Base-by-base conservation (phyloP, 176 grass and related monocot species). In the Aegilops tauschii region DNA sequence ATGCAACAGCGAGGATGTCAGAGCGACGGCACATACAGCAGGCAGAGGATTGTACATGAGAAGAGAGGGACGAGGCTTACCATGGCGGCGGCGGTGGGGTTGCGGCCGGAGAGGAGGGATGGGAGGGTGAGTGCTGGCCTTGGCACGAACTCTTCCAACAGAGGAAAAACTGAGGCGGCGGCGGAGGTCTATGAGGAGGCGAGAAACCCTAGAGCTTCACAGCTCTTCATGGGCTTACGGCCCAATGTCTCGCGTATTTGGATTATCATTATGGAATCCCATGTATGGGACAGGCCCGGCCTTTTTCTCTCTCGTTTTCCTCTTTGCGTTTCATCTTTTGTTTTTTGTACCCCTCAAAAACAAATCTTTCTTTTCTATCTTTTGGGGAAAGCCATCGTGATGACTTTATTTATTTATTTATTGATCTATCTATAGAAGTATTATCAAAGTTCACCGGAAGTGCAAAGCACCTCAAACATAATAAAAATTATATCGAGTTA, bases 41-140 rank as follows among this genome's bases (percentile, higher is more conserved):
- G 30, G 4, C 0, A 12, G 5, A 81, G 9, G 29, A 9, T 16
- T 12, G 45, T 20, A 27, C 3, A 18, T 11, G 62, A 47, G 31
- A 4, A 32, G 27, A 56, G 69, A 29, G 31, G 73, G 35, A 3
- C 29, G 10, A 31, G 16, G 12, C 36, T 34, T 14, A 93, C 91
- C 91, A 93, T 93, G 69, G 84, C 81, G 42, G 50, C 88, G 18
- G 83, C 66, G 37, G 67, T 0, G 2, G 82, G 3, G 18, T 42
- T 12, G 70, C 65, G 56, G 70, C 61, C 65, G 40, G 62, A 47
- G 80, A 37, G 14, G 45, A 34, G 68, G 65, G 25, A 69, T 18
- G 78, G 59, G 76, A 80, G 50, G 27, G 12, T 29, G 36, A 14
- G 54, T 6, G 8, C 12, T 59, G 21, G 83, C 47, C 69, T 86